Base-by-base conservation (phyloP, 257 asterid genomes). In the Fraxinus anomala region DNA sequence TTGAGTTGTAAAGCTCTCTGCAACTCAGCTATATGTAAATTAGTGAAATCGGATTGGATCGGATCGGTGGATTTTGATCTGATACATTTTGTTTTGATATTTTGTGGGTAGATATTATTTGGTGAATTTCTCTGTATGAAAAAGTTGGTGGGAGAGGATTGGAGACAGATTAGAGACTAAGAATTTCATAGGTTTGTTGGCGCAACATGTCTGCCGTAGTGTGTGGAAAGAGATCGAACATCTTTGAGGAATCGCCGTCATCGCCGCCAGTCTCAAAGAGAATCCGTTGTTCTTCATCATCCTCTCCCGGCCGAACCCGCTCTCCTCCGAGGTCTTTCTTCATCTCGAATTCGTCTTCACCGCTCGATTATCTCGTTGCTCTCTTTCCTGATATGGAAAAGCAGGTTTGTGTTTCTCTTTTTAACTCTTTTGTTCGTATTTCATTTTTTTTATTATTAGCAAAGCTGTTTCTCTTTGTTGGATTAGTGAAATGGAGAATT, bases 141-240 rank as follows among this genome's bases (percentile, higher is more conserved):
- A 69, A 75, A 56, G 17, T 59, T 76, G 82, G 89, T 71, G 81
- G 70, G 71, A 3, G 82, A 82, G 81, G 86, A 79, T 76, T 79
- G 81, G 86, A 74, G 82, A 82, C 71, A 51, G 83, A 77, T 86
- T 81, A 81, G 89, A 36, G 87, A 76, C 59, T 79, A 82, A 83
- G 66, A 28, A 6, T 63, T 75, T 79, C 77, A 70, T 66, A 56
- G 66, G 56, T 75, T 78, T 76, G 76, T 63, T 23, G 81, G 80
- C 94, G 84, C 90, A 93, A 87, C 96, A 95, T 91, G 99, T 95
- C 98, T 95, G 99, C 99, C 83, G 87, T 92, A 83, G 87, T 95
- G 96, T 91, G 97, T 88, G 98, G 98, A 75, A 95, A 95, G 98
- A 95, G 99, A 89, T 89, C 98, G 83, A 93, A 85, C 86, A 85